Evolutionary conservation across 257 asterid genomes (phyloP), one percentile per base, ranked within the genome.

Genomic region (Nicotiana tomentosiformis): DNA sequence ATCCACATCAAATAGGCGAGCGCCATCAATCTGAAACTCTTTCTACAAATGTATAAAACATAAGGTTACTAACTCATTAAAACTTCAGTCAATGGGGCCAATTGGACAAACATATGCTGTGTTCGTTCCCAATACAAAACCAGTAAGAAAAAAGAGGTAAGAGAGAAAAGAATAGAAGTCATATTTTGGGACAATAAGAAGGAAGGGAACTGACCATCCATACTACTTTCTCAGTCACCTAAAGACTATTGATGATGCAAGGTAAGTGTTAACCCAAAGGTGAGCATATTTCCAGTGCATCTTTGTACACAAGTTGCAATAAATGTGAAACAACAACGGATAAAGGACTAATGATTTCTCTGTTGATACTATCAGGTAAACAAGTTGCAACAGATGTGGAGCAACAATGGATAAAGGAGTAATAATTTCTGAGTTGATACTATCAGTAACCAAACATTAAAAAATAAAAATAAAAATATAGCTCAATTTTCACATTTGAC

Each of bases 1-100:
- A 88, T 94, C 98, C 80, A 94, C 83, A 85, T 91, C 98, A 83
- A 96, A 94, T 74, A 96, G 87, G 55, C 98, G 95, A 53, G 97
- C 98, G 77, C 96, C 98, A 83, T 89, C 93, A 58, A 94, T 87
- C 86, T 83, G 92, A 84, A 91, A 85, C 57, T 90, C 93, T 74
- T 84, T 81, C 99, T 96, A 84, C 84, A 87, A 85, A 86, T 77
- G 79, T 35, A 62, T 49, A 26, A 85, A 49, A n/a, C 77, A 64
- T 66, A 39, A 46, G 37, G 83, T 83, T 57, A 83, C 35, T 56
- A 32, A 77, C 57, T 80, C 53, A 77, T 56, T 26, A 33, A 26
- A 65, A 51, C 30, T 29, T 26, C 64, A 76, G 16, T 55, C 80
- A 76, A 53, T 4, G 64, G 35, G 8, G 39, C 6, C 0, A 43